Conservation (phyloP, 495 filamentous ascomycete species). For the Xylaria acuta region DNA sequence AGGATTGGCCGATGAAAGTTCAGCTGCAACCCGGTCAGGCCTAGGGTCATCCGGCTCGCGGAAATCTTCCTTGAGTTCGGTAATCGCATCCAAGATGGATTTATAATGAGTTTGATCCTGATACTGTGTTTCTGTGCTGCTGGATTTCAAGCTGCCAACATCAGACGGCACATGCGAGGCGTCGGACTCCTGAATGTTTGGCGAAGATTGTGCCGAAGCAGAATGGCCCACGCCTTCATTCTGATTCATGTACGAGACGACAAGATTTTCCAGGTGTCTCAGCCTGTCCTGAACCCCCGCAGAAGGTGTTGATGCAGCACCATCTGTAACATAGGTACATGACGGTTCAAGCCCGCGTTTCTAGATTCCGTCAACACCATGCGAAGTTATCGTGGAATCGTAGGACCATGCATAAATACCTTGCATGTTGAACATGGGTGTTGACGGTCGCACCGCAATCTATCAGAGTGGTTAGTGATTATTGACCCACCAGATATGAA, state of each 20-base stretch:
- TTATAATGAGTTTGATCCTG: constrained; percentile 46
- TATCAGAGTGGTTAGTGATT: constrained; percentile 1
- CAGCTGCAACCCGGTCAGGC: neutral
- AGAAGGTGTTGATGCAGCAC: constrained; percentile 7
- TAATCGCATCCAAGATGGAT: constrained; percentile 47
- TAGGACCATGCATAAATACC: constrained; percentile 1
- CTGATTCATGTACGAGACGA: constrained; percentile 12
- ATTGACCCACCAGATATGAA: neutral
- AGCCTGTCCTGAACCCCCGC: constrained; percentile 21
- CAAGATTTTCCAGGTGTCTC: constrained; percentile 24
- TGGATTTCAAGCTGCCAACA: constrained; percentile 24
- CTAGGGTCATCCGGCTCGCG: constrained; percentile 15
- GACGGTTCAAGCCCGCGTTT: constrained; percentile 23
- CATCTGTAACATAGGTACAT: constrained; percentile 22
- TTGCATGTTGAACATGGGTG: constrained; percentile 25
- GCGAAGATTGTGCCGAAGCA: neutral
- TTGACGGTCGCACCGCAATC: constrained; percentile 25
- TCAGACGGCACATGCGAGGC: constrained; percentile 1
- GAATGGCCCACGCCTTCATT: neutral
- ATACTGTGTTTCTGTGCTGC: constrained; percentile 23
- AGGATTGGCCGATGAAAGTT: constrained; percentile 8
- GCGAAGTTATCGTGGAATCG: neutral
- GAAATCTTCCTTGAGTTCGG: constrained; percentile 40
- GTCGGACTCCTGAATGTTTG: neutral
- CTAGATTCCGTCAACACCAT: constrained; percentile 8